These are phyloP conservation scores for Capsicum rhomboideum DNA, from an alignment of 257 asterid species.

Conservation along the genomic window DNA sequence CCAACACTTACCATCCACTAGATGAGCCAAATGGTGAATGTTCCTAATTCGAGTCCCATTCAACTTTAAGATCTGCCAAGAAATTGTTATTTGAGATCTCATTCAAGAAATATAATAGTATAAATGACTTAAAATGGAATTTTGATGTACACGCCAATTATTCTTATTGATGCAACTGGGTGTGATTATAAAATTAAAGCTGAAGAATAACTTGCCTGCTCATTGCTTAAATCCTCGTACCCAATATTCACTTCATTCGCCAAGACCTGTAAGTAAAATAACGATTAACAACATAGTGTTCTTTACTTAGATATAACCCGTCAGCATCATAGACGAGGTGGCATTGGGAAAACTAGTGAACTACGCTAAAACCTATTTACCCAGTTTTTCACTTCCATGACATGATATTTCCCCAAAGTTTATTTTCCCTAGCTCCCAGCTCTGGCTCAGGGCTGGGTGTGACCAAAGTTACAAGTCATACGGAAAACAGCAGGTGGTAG, in stretches of 20 bases:
- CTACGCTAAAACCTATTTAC: not conserved
- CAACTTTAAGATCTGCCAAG: slow-evolving; percentile 71
- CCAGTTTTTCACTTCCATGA: not conserved
- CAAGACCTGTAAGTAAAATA: slow-evolving; percentile 46
- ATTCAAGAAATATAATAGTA: not conserved
- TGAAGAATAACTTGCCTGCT: slow-evolving; percentile 52
- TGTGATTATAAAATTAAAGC: not conserved
- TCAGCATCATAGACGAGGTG: not conserved
- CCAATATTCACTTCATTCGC: slow-evolving; percentile 94
- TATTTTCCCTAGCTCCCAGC: not conserved
- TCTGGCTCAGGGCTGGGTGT: not conserved
- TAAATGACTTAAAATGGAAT: not conserved
- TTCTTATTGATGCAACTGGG: not conserved
- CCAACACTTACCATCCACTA: slow-evolving; percentile 68
- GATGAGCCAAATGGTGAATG: slow-evolving; percentile 89
- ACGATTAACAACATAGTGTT: not conserved
- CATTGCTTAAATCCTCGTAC: slow-evolving; percentile 90
- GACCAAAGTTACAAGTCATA: not conserved
- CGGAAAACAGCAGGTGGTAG: not conserved
- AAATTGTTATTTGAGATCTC: not conserved
- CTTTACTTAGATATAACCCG: not conserved
- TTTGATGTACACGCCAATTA: not conserved
- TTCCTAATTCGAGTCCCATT: slow-evolving; percentile 74
- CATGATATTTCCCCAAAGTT: not conserved
- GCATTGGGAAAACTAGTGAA: not conserved